These are phyloP conservation scores for Claviceps maximensis DNA, from an alignment of 2,329 filamentous ascomycete genomes.

Conservation along the genomic window DNA sequence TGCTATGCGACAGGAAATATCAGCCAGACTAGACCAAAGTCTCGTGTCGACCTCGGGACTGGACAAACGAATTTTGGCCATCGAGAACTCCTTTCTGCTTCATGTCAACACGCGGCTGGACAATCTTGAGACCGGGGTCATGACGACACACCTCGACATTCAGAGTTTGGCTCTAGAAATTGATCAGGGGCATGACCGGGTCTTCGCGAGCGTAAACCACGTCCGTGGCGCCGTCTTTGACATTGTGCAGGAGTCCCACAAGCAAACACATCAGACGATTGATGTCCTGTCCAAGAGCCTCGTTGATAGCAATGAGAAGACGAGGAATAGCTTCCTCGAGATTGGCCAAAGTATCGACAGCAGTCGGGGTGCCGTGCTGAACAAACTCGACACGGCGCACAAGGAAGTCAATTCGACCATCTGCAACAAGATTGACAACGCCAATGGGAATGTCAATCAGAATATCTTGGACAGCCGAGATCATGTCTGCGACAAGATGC, in stretches of 20 bases:
- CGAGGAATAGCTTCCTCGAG: neutral
- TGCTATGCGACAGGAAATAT: neutral
- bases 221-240: neutral
- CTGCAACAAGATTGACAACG: constrained; percentile 1
- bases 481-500: neutral
- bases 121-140: neutral
- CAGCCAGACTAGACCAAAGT: neutral
- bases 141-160: constrained; percentile 1
- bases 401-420: neutral
- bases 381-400: neutral
- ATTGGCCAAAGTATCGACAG: neutral
- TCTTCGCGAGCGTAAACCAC: neutral
- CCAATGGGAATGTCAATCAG: neutral
- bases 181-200: neutral
- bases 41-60: neutral
- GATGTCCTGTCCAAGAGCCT: neutral
- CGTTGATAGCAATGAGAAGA: neutral
- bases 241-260: neutral
- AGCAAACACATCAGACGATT: neutral
- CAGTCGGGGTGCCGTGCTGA: neutral
- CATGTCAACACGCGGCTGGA: neutral
- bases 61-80: neutral
- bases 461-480: neutral
- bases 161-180: constrained; percentile 1
- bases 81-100: neutral